Evolutionary conservation across 1,139 yeast genomes (phyloP), one percentile per base, ranked within the genome.

Genomic region (Fermentozyma sake): DNA sequence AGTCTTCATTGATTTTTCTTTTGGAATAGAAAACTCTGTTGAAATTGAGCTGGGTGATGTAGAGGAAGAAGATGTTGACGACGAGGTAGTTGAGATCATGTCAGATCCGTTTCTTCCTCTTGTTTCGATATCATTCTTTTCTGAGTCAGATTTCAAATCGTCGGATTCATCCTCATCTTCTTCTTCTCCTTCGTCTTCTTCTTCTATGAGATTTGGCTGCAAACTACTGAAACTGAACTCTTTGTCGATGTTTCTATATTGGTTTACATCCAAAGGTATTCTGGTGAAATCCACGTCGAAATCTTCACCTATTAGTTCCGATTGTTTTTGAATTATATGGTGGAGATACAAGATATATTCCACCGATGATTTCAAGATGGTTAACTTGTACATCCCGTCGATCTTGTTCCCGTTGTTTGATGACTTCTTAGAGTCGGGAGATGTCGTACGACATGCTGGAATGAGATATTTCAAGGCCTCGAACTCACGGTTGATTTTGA

Each of bases 401-500:
- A 66, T 65, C 33, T 69, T 68, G 39, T 50, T 56, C 7, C 60
- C 57, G 32, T 54, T 55, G 23, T 40, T 47, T 11, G 18, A 11
- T 5, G 16, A 10, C 18, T 33, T 31, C 18, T 41, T 37, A 15
- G 34, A 27, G 20, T 35, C 41, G 7, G 41, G 19, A 11, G 44
- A 38, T 13, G 67, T 59, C 16, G 58, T 53, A 21, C 82, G 59
- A 50, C 94, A 84, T 8, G 93, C 89, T 2, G 95, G 95, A 12
- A 84, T 79, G 28, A 84, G 58, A 42, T 71, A 77, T 47, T 84
- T 81, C 35, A 84, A 65, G 2, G 91, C 87, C 46, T 82, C 93
- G 49, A 83, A 84, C 51, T 84, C 93, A 33, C 89, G 64, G 52
- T 84, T 84, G 61, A 84, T 81, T 50, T 82, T 81, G 32, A 79